Percentiles rank a stretch among this genome's conserved stretches.
phyloP scores from a whole-genome alignment of 345 rosid species.

The Kandelia obovata region DNA sequence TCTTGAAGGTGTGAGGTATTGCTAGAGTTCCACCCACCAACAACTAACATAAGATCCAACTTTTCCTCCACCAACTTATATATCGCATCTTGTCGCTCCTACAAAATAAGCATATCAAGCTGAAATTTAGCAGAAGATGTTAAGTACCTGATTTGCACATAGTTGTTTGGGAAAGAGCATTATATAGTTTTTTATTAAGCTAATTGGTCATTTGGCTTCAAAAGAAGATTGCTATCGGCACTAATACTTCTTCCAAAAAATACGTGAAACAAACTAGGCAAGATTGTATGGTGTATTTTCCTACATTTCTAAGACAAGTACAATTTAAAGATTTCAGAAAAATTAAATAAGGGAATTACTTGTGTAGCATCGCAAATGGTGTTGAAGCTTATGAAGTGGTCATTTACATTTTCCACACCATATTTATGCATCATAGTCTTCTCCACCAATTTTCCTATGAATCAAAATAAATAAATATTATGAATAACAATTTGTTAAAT shows the following conservation, averaged over 20 bases:
- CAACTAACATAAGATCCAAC: conserved; percentile 78
- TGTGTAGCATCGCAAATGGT: conserved; percentile 98
- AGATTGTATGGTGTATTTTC: too few species aligned
- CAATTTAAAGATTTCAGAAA: neutral
- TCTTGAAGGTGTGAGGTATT: conserved; percentile 99
- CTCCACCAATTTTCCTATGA: conserved; percentile 73
- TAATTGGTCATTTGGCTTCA: too few species aligned
- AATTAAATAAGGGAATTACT: conserved; percentile 35
- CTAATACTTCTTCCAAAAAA: too few species aligned
- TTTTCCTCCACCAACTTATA: conserved; percentile 83
- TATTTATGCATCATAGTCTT: conserved; percentile 82
- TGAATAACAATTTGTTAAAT: neutral
- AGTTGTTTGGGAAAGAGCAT: too few species aligned
- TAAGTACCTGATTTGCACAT: neutral
- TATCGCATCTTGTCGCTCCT: conserved; percentile 99
- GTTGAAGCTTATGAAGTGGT: conserved; percentile 93
- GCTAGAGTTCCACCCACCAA: conserved; percentile 99
- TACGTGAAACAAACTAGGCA: too few species aligned
- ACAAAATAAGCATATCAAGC: conserved; percentile 17
- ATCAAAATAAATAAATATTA: conserved; percentile 6
- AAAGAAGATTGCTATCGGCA: too few species aligned
- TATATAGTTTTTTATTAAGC: too few species aligned
- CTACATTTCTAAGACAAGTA: neutral
- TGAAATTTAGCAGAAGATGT: conserved; percentile 6
- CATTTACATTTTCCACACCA: conserved; percentile 76